Evolutionary conservation across 768 basidiomycete genomes (phyloP).

Genomic region (Dioszegia crocea): DNA sequence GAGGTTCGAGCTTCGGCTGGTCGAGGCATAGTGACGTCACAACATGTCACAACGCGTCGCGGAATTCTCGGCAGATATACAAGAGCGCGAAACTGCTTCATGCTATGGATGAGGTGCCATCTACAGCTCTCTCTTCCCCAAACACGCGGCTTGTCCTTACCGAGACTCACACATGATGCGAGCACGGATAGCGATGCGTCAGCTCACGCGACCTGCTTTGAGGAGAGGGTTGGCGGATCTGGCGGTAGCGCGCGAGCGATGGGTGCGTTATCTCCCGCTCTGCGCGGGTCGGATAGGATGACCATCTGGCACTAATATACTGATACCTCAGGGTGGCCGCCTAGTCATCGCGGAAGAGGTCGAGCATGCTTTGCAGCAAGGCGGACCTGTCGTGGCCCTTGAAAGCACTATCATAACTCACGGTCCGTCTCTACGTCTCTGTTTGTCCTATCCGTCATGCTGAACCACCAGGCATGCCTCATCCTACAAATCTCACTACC

Average conservation of each 20-base stretch:
- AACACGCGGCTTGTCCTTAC: too few species aligned
- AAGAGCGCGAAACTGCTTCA: too few species aligned
- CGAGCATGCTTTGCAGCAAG: constrained; percentile 65
- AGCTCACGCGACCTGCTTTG: too few species aligned
- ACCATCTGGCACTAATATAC: too few species aligned
- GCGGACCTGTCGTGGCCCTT: constrained; percentile 75
- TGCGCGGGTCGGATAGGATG: too few species aligned
- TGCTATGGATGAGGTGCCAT: too few species aligned
- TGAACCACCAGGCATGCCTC: constrained; percentile 59
- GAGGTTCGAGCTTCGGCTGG: too few species aligned
- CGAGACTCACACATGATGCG: neutral
- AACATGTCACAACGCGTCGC: too few species aligned
- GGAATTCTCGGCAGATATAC: too few species aligned
- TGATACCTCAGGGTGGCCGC: constrained; percentile 18
- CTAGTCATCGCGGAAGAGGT: constrained; percentile 58
- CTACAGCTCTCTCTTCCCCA: too few species aligned
- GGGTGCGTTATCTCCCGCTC: too few species aligned
- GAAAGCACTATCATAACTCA: constrained; percentile 91
- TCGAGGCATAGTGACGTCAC: too few species aligned
- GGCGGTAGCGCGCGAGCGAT: constrained; percentile 1
- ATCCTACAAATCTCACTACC: constrained; percentile 69
- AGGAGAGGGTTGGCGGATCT: constrained; percentile 1
- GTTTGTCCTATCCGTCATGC: neutral
- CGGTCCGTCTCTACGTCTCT: constrained; percentile 49
- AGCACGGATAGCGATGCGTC: neutral